Evolutionary conservation across 768 basidiomycete species (phyloP), one percentile per base, ranked within the genome.

Genomic region (Clavaria fumosa): DNA sequence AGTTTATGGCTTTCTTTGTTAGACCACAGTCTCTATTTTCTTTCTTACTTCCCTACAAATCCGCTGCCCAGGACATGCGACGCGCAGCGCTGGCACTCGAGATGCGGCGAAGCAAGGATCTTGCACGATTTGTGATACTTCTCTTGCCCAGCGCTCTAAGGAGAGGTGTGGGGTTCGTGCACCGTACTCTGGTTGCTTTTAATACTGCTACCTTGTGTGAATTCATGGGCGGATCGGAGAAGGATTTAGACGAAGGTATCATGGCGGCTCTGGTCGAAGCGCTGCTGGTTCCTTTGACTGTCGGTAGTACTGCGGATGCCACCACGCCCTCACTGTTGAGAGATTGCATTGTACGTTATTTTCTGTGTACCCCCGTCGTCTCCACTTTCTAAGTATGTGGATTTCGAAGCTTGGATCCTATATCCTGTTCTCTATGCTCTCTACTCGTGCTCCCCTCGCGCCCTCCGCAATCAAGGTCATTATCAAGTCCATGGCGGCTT

Each of bases 141-240:
- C 55, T 93, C 10, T 66, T 93, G 2, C 76, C 82, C 1, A 50
- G 49, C 14, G 66, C 75, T 0, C 40, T 78, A 37, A 70, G 72
- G 48, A n/a, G n/a, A n/a, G n/a, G n/a, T n/a, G 66, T 59, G 22
- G 59, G 58, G 2, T 51, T 55, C 39, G 50, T 53, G n/a, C 76
- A 93, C 51, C 76, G 76, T 24, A 70, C 80, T 0, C 58, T 97
- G 11, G 55, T 88, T 31, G 75, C 76, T 1, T 96, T 96, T 59
- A 84, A 86, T 54, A 70, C 81, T 5, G 77, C 81, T 5, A 70
- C 70, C 1, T 57, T 88, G 31, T 71, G 90, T 23, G 88, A 85
- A 27, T 91, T 81, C 49, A 63, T 99, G 26, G 69, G 73, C 24
- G 59, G 66, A 31, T 60, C 54, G 23, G n/a, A n/a, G n/a, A 66